Evolutionary conservation across 352 stramenopile genomes (phyloP), one percentile per base, ranked within the genome.

Genomic region (Phytophthora macrochlamydospora): DNA sequence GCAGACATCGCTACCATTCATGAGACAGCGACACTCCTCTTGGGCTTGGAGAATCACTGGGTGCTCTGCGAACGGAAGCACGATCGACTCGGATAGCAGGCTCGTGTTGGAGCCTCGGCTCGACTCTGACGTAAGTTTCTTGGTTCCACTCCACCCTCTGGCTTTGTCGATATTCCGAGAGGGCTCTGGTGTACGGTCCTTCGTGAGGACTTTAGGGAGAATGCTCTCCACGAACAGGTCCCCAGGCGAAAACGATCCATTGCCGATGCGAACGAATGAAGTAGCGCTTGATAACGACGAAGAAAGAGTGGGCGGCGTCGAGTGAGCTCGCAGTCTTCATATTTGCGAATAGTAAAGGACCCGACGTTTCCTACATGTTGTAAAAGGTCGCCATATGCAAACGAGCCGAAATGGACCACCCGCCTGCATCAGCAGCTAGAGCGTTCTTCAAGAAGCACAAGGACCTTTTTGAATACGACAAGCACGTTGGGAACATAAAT

Each of bases 391-490:
- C 24, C 18, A 8, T 13, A 40, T 52, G 45, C 57, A 24, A 53
- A 63, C 50, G 9, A 33, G 32, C 30, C 31, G 49, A 42, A 49
- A 67, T 68, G 56, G 38, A 77, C 46, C 40, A 62, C 3, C 49
- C 37, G 8, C 40, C 35, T 11, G 3, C n/a, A 18, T 68, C 69
- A 40, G 28, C 18, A 18, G 62, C 73, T 32, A 56, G 35, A 12
- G 45, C 56, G 13, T 91, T 94, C 72, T 92, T 93, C 49, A 48
- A 74, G 29, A 60, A 68, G 50, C 64, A 91, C 69, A 81, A 85
- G 51, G 69, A 90, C 2, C 59, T 93, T 40, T 93, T 92, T 50
- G 73, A 90, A 51, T 94, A 87, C 48, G 74, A 89, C 13, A 79
- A 76, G 58, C 79, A 79, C 35, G 63, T 90, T 28, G 73, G 78